Percentiles rank a stretch among this genome's conserved stretches.
Conservation (phyloP, 2,329 filamentous ascomycete genomes). For the Colletotrichum filicis region DNA sequence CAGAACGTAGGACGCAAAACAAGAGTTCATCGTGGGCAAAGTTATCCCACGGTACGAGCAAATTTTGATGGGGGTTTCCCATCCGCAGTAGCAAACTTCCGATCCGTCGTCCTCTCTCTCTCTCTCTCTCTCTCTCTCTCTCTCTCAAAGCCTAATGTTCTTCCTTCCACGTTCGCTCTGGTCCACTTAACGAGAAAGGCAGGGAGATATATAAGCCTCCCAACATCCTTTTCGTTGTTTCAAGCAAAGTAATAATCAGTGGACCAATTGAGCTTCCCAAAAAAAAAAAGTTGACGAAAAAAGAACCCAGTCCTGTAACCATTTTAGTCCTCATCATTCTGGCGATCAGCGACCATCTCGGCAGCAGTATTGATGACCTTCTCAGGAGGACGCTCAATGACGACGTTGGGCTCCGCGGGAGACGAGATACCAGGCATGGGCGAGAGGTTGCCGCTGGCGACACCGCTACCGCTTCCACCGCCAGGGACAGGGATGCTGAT, state of each 20-base stretch:
- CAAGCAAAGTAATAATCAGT: not conserved
- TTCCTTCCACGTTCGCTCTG: not conserved
- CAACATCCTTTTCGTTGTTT: not conserved
- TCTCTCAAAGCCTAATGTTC: not conserved
- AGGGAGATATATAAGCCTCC: not conserved
- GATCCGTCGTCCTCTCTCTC: not conserved
- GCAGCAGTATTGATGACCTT: conserved; percentile 61
- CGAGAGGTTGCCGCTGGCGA: conserved; percentile 53
- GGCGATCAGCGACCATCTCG: conserved; percentile 63
- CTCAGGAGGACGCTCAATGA: conserved; percentile 55
- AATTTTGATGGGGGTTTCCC: not conserved
- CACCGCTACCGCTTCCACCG: conserved; percentile 39
- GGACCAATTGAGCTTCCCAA: not conserved
- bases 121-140: not conserved
- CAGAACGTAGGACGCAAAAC: not conserved
- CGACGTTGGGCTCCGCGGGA: conserved; percentile 50
- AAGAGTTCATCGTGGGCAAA: not conserved
- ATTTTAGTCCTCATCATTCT: conserved; percentile 62
- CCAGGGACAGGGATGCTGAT: conserved; percentile 79
- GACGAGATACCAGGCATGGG: conserved; percentile 62
- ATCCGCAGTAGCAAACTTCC: not conserved
- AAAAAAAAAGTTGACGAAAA: not conserved
- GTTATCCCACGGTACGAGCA: not conserved
- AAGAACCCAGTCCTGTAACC: too few relatives aligned
- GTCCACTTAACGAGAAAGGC: not conserved